A percentile compares a stretch with the other conserved stretches of the same genome.
phyloP scores from a whole-genome alignment of 805 yeast genomes.

The Suhomyces kilbournensis region DNA sequence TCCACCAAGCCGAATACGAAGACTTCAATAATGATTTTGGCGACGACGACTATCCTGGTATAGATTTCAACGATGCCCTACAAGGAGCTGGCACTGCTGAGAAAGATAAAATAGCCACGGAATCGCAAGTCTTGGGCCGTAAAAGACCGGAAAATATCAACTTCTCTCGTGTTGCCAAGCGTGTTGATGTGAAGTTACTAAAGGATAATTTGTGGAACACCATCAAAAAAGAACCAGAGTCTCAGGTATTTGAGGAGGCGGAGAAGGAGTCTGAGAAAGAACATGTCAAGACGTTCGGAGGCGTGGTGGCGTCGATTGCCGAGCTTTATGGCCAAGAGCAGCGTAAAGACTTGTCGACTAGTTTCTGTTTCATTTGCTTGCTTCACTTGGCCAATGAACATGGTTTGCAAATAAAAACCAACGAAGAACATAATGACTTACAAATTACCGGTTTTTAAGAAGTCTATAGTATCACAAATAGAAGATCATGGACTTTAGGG shows the following conservation, averaged over 20 bases:
- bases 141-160: slow-evolving; percentile 44
- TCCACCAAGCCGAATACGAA: slow-evolving; percentile 41
- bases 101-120: slow-evolving; percentile 15
- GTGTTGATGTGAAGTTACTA: slow-evolving; percentile 68
- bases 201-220: slow-evolving; percentile 76
- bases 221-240: slow-evolving; percentile 22
- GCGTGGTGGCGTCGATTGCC: slow-evolving; percentile 48
- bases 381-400: slow-evolving; percentile 86
- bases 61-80: slow-evolving; percentile 45
- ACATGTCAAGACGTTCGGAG: slow-evolving; percentile 35
- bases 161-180: slow-evolving; percentile 71
- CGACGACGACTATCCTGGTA: slow-evolving; percentile 34
- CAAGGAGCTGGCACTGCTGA: slow-evolving; percentile 20
- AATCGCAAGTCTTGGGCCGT: slow-evolving; percentile 19
- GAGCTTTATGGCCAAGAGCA: slow-evolving; percentile 54
- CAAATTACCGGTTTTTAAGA: slow-evolving; percentile 16
- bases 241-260: not conserved
- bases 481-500: too few relatives aligned
- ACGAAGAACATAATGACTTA: slow-evolving; percentile 40
- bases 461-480: too few relatives aligned
- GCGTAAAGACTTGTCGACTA: slow-evolving; percentile 69
- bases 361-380: slow-evolving; percentile 80
- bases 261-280: slow-evolving; percentile 12
- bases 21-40: slow-evolving; percentile 36
- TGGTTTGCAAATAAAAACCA: slow-evolving; percentile 57